Conservation (phyloP, 106 monocot genomes). For the Allium sativum region DNA sequence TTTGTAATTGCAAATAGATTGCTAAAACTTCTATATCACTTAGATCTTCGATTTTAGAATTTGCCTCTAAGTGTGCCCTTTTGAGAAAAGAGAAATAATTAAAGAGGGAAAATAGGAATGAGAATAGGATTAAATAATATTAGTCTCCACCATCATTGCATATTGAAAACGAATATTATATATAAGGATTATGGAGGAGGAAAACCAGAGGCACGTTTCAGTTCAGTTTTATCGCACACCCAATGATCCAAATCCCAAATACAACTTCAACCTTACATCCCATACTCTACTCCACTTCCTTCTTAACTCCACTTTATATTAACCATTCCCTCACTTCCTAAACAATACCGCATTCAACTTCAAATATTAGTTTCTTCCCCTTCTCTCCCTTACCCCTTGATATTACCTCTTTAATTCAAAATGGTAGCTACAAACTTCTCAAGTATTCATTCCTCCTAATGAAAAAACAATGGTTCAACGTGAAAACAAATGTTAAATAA, state of each 20-base stretch:
- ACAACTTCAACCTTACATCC: conserved; percentile 54
- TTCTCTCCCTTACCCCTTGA: neutral
- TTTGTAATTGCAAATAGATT: no score
- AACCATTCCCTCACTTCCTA: neutral
- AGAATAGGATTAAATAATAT: no score
- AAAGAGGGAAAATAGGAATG: no score
- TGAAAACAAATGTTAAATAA: conserved; percentile 12
- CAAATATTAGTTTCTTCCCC: neutral
- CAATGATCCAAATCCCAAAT: conserved; percentile 39
- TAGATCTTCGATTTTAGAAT: no score
- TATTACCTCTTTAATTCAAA: neutral
- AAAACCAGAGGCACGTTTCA: no score
- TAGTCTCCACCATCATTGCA: no score
- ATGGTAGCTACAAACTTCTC: conserved; percentile 92
- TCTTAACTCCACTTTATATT: conserved; percentile 16
- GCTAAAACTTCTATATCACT: no score
- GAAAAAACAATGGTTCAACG: conserved; percentile 54
- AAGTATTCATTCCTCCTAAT: conserved; percentile 88
- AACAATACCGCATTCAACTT: neutral
- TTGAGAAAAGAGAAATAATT: no score
- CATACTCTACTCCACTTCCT: conserved; percentile 30
- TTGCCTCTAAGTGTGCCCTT: no score
- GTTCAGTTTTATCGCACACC: conserved; percentile 9
- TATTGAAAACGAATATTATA: no score
- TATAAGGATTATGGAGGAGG: no score